Percentiles rank a stretch among this genome's conserved stretches.
These are phyloP conservation scores for Cymbopogon flexuosus DNA, from an alignment of 202 grass and related monocot genomes.

Conservation along the genomic window DNA sequence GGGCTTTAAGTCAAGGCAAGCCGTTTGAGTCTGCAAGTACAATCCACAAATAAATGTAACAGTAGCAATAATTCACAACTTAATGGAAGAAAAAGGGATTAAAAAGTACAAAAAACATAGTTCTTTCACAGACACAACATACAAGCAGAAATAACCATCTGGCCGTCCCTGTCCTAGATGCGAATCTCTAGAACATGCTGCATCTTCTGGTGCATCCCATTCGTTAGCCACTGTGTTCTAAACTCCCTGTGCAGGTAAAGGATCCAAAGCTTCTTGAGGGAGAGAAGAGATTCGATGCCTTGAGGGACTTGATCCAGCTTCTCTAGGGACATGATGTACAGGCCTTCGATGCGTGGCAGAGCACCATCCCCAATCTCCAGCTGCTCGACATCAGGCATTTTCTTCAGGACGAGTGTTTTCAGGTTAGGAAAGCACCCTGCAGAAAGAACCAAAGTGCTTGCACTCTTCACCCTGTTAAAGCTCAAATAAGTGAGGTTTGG, in stretches of 20 bases:
- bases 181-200: constrained; percentile 12
- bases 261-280: constrained; percentile 29
- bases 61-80: too few relatives aligned
- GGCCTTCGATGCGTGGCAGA: constrained; percentile 6
- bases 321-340: background rate
- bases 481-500: constrained; percentile 27
- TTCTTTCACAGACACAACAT: too few relatives aligned
- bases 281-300: constrained; percentile 33
- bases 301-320: constrained; percentile 21
- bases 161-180: too few relatives aligned
- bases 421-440: constrained; percentile 27
- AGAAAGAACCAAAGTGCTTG: constrained; percentile 23
- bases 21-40: too few relatives aligned
- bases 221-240: background rate
- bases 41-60: too few relatives aligned
- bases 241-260: background rate
- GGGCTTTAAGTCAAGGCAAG: too few relatives aligned
- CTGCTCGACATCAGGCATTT: constrained; percentile 13
- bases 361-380: constrained; percentile 24
- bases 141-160: too few relatives aligned
- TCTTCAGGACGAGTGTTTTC: constrained; percentile 6
- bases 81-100: too few relatives aligned
- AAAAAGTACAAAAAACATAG: too few relatives aligned
- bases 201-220: background rate
- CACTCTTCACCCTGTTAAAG: constrained; percentile 17